Percentiles rank a stretch among this genome's conserved stretches.
Evolutionary conservation across 2,329 filamentous ascomycete species (phyloP).

Genomic region (Endocalyx cinctus): DNA sequence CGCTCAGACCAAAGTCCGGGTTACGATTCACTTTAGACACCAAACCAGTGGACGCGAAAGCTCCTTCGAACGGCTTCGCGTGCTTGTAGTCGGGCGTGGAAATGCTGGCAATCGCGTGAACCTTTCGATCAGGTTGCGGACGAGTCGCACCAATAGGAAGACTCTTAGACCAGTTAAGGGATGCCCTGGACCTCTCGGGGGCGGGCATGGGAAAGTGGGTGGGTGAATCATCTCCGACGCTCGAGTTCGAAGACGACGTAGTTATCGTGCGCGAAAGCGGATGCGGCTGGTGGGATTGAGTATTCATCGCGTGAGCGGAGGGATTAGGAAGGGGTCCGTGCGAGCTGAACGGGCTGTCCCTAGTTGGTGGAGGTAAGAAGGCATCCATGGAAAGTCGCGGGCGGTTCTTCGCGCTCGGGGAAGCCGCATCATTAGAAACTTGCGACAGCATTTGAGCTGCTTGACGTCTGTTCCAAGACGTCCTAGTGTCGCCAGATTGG

Average conservation of each 20-base stretch:
- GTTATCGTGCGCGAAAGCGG: conserved; percentile 83
- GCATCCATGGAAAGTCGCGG: conserved; percentile 77
- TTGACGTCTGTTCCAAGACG: conserved; percentile 56
- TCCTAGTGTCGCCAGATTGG: conserved; percentile 58
- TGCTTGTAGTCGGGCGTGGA: conserved; percentile 76
- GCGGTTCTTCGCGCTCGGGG: conserved; percentile 55
- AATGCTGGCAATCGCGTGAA: conserved; percentile 35
- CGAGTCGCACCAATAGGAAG: conserved; percentile 46
- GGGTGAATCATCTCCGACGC: conserved; percentile 63
- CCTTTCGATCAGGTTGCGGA: conserved; percentile 17
- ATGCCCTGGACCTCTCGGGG: conserved; percentile 45
- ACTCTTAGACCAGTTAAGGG: conserved; percentile 65
- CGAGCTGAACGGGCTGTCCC: conserved; percentile 61
- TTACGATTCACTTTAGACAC: conserved; percentile 92
- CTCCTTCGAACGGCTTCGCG: conserved; percentile 71
- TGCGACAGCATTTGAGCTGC: conserved; percentile 53
- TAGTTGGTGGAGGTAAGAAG: conserved; percentile 59
- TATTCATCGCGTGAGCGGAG: conserved; percentile 47
- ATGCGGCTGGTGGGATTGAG: conserved; percentile 57
- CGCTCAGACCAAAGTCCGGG: conserved; percentile 59
- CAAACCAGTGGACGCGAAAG: conserved; percentile 90
- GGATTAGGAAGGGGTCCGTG: conserved; percentile 48
- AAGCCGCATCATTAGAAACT: conserved; percentile 47
- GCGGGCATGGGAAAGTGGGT: conserved; percentile 56
- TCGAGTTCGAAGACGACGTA: conserved; percentile 80